Evolutionary conservation across 2,329 filamentous ascomycete genomes (phyloP).

Genomic region (Aphanoascus verrucosus): DNA sequence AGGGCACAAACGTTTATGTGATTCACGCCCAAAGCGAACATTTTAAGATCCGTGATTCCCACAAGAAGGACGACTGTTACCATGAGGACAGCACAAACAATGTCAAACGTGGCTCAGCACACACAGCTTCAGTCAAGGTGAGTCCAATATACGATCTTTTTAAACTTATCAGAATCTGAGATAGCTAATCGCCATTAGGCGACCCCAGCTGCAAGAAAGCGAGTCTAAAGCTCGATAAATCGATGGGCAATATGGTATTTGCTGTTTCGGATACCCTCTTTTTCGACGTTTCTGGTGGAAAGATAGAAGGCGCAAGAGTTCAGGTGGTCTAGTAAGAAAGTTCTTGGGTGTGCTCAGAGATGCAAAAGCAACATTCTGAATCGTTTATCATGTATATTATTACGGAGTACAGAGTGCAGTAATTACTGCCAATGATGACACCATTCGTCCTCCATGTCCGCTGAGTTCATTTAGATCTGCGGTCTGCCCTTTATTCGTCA

Average conservation of each 20-base stretch:
- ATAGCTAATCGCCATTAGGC: not conserved
- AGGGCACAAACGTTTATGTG: conserved; percentile 38
- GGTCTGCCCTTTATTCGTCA: not conserved
- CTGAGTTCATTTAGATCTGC: not conserved
- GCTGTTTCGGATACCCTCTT: not conserved
- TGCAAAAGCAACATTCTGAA: conserved; percentile 1
- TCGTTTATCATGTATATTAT: conserved; percentile 11
- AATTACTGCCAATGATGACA: not conserved
- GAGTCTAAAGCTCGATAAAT: not conserved
- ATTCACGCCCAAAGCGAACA: conserved; percentile 36
- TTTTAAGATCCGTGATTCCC: conserved; percentile 25
- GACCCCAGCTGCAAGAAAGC: not conserved
- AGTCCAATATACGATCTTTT: not conserved
- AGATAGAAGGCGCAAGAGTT: not conserved
- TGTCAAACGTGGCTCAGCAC: not conserved
- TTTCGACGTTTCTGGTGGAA: not conserved
- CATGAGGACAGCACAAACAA: not conserved
- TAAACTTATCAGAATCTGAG: not conserved
- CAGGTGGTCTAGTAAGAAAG: not conserved
- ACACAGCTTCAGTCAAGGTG: conserved; percentile 7
- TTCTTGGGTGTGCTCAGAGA: not conserved
- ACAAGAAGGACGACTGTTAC: not conserved
- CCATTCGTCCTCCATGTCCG: not conserved
- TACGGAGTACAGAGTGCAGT: not conserved
- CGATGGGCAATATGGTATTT: not conserved